Evolutionary conservation across 202 grass and related monocot genomes (phyloP).

Genomic region (Hordeum pubiflorum): DNA sequence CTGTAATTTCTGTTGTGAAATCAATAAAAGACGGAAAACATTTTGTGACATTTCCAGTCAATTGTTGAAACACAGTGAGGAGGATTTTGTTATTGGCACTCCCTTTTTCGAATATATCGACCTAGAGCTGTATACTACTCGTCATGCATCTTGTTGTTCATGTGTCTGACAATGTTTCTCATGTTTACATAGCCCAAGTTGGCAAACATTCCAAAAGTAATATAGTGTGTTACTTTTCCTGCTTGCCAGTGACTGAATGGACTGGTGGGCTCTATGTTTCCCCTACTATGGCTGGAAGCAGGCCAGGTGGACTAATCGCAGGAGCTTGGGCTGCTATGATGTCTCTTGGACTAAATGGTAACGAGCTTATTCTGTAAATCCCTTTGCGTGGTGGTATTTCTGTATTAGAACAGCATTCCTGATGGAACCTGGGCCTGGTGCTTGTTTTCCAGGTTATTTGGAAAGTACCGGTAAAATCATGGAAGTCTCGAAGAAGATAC

Average conservation of each 20-base stretch:
- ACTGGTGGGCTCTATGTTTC: slow-evolving; percentile 90
- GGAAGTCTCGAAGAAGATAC: slow-evolving; percentile 91
- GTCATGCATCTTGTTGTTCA: background rate
- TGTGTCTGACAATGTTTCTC: background rate
- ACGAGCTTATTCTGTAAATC: slow-evolving; percentile 10
- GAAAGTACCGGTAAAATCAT: slow-evolving; percentile 75
- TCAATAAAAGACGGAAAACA: background rate
- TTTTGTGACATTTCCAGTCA: background rate
- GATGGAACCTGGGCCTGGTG: slow-evolving; percentile 11
- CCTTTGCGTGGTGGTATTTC: background rate
- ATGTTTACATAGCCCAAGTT: background rate
- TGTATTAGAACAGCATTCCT: slow-evolving; percentile 15
- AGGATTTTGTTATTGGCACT: background rate
- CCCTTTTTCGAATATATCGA: background rate
- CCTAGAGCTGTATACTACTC: background rate
- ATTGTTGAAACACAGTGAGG: background rate
- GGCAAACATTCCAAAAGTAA: background rate
- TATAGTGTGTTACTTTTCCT: slow-evolving; percentile 1
- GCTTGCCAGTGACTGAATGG: slow-evolving; percentile 82
- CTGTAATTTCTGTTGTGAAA: background rate
- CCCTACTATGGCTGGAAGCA: slow-evolving; percentile 89
- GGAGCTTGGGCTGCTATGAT: slow-evolving; percentile 98
- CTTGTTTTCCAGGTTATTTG: slow-evolving; percentile 64
- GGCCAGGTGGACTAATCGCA: slow-evolving; percentile 80
- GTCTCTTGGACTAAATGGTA: slow-evolving; percentile 83